These are phyloP conservation scores for Hirschioporus abietinus DNA, from an alignment of 768 basidiomycete species.

Conservation along the genomic window DNA sequence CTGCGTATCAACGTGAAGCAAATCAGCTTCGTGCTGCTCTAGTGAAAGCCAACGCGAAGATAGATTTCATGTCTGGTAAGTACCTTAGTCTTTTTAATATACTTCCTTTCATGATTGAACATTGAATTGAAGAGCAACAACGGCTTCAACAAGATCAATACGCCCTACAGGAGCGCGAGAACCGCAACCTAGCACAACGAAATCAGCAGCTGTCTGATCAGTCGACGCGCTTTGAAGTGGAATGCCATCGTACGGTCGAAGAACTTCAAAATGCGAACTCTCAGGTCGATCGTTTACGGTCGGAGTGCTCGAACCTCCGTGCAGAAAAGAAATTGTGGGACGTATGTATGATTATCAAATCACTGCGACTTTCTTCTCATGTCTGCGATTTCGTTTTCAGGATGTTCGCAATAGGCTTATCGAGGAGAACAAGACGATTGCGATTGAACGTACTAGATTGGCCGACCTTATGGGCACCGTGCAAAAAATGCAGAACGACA, in stretches of 20 bases:
- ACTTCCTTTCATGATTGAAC: slow-evolving; percentile 8
- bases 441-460: slow-evolving; percentile 78
- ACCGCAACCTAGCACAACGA: slow-evolving; percentile 61
- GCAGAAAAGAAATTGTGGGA: slow-evolving; percentile 95
- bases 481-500: slow-evolving; percentile 85
- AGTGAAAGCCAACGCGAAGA: slow-evolving; percentile 80
- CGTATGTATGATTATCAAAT: slow-evolving; percentile 37
- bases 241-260: slow-evolving; percentile 62
- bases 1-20: slow-evolving; percentile 58
- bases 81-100: slow-evolving; percentile 7
- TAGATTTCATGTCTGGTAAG: slow-evolving; percentile 72
- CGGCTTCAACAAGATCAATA: slow-evolving; percentile 68
- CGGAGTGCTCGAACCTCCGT: slow-evolving; percentile 80
- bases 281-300: slow-evolving; percentile 70
- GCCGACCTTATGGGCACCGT: slow-evolving; percentile 86
- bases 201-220: slow-evolving; percentile 72
- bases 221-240: slow-evolving; percentile 69
- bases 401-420: slow-evolving; percentile 74
- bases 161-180: slow-evolving; percentile 53
- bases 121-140: slow-evolving; percentile 48
- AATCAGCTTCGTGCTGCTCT: slow-evolving; percentile 59
- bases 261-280: slow-evolving; percentile 56
- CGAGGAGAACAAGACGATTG: slow-evolving; percentile 77
- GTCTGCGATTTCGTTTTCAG: slow-evolving; percentile 30
- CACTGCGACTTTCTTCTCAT: not conserved